Conservation (phyloP, 1,139 yeast genomes). For the Blastobotrys ciferrii region DNA sequence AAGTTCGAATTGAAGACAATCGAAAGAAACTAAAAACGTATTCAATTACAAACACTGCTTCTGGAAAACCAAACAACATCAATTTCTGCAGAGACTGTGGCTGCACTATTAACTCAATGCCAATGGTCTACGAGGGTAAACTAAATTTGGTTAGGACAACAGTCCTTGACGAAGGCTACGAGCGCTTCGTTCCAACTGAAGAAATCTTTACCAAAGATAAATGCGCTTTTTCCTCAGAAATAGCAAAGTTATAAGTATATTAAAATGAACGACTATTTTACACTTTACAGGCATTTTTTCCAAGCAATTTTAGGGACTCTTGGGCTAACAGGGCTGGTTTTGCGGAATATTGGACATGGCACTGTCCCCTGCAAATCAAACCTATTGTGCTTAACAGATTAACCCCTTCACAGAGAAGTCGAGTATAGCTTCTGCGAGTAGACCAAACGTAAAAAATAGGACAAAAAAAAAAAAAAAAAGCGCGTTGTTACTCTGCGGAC, state of each 20-base stretch:
- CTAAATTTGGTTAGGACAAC: slow-evolving; percentile 29
- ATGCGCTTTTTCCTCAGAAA: not conserved
- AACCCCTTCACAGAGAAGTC: no score
- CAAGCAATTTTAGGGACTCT: no score
- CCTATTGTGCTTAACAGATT: no score
- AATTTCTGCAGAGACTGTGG: slow-evolving; percentile 33
- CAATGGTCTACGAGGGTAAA: slow-evolving; percentile 30
- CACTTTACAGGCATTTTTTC: no score
- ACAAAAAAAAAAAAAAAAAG: no score
- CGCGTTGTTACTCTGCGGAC: no score
- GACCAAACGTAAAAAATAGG: no score
- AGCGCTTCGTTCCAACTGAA: slow-evolving; percentile 9
- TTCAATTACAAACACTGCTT: slow-evolving; percentile 25
- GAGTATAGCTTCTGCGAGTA: no score
- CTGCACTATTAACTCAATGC: slow-evolving; percentile 30
- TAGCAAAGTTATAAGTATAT: not conserved
- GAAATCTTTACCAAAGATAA: slow-evolving; percentile 13
- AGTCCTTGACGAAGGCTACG: slow-evolving; percentile 25
- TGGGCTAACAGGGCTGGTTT: no score
- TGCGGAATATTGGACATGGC: no score
- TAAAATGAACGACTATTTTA: no score
- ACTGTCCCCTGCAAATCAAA: no score
- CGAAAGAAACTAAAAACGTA: slow-evolving; percentile 23
- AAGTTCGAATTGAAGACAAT: slow-evolving; percentile 26
- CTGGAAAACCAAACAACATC: slow-evolving; percentile 32